These are phyloP conservation scores for Penicillium griseofulvum DNA, from an alignment of 2,329 filamentous ascomycete species.

Conservation along the genomic window DNA sequence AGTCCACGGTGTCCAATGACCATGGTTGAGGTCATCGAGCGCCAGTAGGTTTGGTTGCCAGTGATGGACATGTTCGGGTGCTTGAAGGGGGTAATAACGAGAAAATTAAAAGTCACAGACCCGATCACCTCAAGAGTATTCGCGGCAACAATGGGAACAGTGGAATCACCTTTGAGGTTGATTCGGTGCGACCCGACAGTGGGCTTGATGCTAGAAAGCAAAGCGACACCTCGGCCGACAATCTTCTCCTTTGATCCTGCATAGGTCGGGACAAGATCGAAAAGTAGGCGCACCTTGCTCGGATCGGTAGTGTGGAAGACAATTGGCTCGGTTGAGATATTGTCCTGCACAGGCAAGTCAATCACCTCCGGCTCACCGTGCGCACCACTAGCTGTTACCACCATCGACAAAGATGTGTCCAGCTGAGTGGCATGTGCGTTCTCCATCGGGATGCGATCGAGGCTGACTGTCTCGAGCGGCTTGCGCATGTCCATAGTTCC, in stretches of 20 bases:
- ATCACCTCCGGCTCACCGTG: conserved; percentile 83
- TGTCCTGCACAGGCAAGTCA: conserved; percentile 90
- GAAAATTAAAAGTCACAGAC: conserved; percentile 92
- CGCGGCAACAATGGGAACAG: conserved; percentile 82
- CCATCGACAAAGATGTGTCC: conserved; percentile 88
- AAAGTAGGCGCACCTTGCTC: conserved; percentile 80
- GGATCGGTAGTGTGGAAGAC: conserved; percentile 79
- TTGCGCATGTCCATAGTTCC: conserved; percentile 95
- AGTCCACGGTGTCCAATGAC: conserved; percentile 71
- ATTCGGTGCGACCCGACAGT: conserved; percentile 82
- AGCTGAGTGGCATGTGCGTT: conserved; percentile 90
- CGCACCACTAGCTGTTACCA: conserved; percentile 82
- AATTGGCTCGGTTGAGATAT: conserved; percentile 89
- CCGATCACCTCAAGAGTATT: conserved; percentile 86
- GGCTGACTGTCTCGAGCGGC: conserved; percentile 71
- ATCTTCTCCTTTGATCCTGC: conserved; percentile 76
- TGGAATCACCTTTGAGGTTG: conserved; percentile 86
- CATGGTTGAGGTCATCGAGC: conserved; percentile 85
- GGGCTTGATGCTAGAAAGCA: conserved; percentile 82
- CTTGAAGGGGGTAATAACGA: conserved; percentile 89
- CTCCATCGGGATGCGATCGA: conserved; percentile 82
- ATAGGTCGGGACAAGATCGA: conserved; percentile 95
- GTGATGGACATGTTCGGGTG: conserved; percentile 93
- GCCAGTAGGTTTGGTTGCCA: conserved; percentile 93
- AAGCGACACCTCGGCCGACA: conserved; percentile 82